These are phyloP conservation scores for Mycosarcoma mackinlayi DNA, from an alignment of 1,284 basidiomycete species.

Conservation along the genomic window DNA sequence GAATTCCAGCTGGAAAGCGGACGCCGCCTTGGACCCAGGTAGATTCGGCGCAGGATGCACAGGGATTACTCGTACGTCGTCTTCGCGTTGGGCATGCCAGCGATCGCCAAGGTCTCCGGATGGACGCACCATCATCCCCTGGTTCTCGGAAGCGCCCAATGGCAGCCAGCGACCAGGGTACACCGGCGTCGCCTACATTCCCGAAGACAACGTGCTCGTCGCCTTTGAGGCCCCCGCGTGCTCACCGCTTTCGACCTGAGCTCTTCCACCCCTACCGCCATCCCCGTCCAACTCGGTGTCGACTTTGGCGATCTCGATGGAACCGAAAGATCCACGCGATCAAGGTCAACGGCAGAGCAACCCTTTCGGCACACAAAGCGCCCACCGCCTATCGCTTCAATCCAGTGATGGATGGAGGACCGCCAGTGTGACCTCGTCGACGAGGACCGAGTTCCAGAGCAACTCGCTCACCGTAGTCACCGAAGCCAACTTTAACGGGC, in stretches of 20 bases:
- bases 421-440: conserved; percentile 43
- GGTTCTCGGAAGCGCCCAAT: conserved; percentile 53
- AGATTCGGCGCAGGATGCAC: conserved; percentile 58
- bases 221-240: conserved; percentile 63
- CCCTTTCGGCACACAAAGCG: conserved; percentile 62
- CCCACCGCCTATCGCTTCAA: conserved; percentile 57
- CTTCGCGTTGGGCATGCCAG: conserved; percentile 63
- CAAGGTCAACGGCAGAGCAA: conserved; percentile 25
- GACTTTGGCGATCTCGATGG: conserved; percentile 52
- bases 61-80: conserved; percentile 65
- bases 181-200: conserved; percentile 59
- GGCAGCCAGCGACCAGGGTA: conserved; percentile 62
- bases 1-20: conserved; percentile 47
- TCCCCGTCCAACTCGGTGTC: conserved; percentile 48
- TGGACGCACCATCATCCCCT: conserved; percentile 49
- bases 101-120: conserved; percentile 62
- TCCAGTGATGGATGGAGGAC: conserved; percentile 56
- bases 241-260: conserved; percentile 59
- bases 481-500: conserved; percentile 56
- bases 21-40: conserved; percentile 62
- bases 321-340: conserved; percentile 59
- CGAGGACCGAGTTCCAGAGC: conserved; percentile 50
- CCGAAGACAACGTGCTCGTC: conserved; percentile 51
- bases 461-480: conserved; percentile 60
- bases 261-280: conserved; percentile 35